Percentiles rank a stretch among this genome's conserved stretches.
phyloP scores from a whole-genome alignment of 345 rosid species.

The Gossypium australe region DNA sequence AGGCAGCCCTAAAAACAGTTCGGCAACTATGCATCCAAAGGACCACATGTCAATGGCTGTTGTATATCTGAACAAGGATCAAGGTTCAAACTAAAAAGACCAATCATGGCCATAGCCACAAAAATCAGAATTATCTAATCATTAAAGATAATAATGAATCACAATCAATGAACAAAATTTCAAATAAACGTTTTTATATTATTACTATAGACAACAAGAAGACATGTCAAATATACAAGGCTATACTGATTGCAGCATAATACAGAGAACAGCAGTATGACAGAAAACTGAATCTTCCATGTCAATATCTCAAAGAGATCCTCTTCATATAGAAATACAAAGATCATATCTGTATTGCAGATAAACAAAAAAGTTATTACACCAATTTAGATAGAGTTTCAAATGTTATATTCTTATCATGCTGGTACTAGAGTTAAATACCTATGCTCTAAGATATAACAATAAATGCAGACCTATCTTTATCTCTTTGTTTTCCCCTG shows the following conservation, averaged over 20 bases:
- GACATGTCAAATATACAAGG: neutral
- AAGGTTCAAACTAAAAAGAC: conserved; percentile 31
- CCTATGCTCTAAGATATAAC: neutral
- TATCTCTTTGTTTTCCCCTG: neutral
- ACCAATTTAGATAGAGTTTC: neutral
- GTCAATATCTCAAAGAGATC: neutral
- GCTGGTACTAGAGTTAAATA: neutral
- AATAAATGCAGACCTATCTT: neutral
- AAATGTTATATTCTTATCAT: neutral
- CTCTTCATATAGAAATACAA: neutral
- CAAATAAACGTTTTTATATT: neutral
- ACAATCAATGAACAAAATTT: neutral
- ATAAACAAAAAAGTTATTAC: neutral
- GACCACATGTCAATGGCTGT: conserved; percentile 99
- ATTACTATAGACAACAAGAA: neutral
- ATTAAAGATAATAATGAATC: neutral
- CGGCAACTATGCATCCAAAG: conserved; percentile 99
- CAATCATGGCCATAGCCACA: neutral
- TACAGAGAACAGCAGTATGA: neutral
- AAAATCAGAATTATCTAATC: neutral
- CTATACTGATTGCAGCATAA: neutral
- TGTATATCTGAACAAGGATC: conserved; percentile 69
- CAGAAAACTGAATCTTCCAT: neutral
- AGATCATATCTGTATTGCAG: neutral
- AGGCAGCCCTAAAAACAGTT: conserved; percentile 92